Percentiles rank a stretch among this genome's conserved stretches.
Conservation (phyloP, 2,329 filamentous ascomycete genomes). For the Teratosphaeria pseudoeucalypti region DNA sequence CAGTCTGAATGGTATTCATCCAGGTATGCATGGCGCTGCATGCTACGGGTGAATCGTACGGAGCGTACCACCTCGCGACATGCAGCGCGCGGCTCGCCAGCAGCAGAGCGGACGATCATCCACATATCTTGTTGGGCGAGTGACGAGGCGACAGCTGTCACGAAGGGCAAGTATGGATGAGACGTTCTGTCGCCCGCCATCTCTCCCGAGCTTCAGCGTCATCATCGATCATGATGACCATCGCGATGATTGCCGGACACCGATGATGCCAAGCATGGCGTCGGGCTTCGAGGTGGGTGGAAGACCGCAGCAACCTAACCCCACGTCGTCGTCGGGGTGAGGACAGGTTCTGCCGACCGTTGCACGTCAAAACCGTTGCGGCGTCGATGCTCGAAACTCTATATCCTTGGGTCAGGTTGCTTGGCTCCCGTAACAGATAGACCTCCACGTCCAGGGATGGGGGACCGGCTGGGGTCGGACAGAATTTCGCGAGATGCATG, state of each 20-base stretch:
- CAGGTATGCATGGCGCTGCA: not conserved
- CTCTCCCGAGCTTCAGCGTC: not conserved
- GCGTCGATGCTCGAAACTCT: not conserved
- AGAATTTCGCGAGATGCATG: not conserved
- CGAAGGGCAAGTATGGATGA: not conserved
- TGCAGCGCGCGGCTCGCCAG: not conserved
- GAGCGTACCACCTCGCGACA: not conserved
- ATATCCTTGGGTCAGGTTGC: not conserved
- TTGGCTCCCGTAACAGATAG: not conserved
- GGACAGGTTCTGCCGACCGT: not conserved
- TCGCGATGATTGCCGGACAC: not conserved
- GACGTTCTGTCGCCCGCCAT: not conserved
- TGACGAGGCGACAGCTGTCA: not conserved
- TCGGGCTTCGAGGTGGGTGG: not conserved
- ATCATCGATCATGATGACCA: not conserved
- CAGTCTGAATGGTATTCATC: not conserved
- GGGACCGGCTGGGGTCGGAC: not conserved
- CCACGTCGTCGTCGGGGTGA: not conserved
- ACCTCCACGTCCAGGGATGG: not conserved
- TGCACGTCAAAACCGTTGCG: not conserved
- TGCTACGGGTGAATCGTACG: no score
- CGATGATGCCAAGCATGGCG: not conserved
- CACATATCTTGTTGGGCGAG: no score
- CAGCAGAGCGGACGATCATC: not conserved
- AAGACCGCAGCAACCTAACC: not conserved